Percentiles rank a stretch among this genome's conserved stretches.
phyloP scores from a whole-genome alignment of 495 filamentous ascomycete species.

The Aspergillus bridgeri region DNA sequence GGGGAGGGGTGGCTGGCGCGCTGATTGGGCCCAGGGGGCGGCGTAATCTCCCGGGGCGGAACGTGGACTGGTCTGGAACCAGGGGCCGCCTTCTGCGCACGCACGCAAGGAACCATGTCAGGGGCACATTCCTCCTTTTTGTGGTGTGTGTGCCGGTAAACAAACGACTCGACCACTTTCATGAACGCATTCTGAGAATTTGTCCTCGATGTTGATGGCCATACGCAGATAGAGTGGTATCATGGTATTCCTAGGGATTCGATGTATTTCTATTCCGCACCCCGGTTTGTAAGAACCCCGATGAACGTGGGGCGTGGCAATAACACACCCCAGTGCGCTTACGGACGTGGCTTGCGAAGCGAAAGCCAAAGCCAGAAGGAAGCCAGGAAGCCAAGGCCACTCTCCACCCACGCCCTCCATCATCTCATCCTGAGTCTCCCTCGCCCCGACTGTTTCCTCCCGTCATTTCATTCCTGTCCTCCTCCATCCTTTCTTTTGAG shows the following conservation, averaged over 20 bases:
- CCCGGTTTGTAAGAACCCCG: no score
- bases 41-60: slow-evolving; percentile 24
- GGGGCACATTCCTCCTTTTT: no score
- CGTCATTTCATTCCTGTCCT: slow-evolving; percentile 5
- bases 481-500: slow-evolving; percentile 2
- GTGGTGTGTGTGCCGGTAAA: no score
- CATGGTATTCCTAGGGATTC: no score
- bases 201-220: no score
- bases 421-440: background rate
- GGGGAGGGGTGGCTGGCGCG: background rate
- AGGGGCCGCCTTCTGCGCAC: slow-evolving; percentile 10
- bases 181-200: no score
- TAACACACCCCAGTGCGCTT: background rate
- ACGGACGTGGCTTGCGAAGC: background rate
- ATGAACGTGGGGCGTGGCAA: no score
- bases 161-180: no score
- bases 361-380: background rate
- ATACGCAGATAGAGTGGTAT: no score
- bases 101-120: background rate
- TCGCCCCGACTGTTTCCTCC: slow-evolving; percentile 3
- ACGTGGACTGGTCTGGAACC: slow-evolving; percentile 21
- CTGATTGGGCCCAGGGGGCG: slow-evolving; percentile 15
- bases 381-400: no score
- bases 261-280: no score
- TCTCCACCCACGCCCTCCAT: background rate